Conservation (phyloP, 179 eudicot species). For the Spergularia azorica region DNA sequence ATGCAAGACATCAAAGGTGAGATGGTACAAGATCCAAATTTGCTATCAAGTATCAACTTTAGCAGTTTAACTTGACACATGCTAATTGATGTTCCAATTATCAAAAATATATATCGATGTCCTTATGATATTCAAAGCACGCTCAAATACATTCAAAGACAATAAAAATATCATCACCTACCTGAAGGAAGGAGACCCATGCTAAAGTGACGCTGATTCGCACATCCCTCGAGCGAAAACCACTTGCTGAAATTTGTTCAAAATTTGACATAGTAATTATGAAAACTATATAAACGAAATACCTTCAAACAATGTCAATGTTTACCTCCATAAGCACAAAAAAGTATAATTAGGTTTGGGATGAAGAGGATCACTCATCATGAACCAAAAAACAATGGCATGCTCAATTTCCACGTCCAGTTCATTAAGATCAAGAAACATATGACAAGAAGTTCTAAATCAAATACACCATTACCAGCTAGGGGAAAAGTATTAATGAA, state of each 20-base stretch:
- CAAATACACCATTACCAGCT: neutral
- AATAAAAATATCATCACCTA: constrained; percentile 30
- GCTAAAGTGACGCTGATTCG: constrained; percentile 84
- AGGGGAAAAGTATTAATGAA: neutral
- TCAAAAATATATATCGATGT: too few relatives aligned
- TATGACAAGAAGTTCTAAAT: neutral
- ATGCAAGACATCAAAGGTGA: constrained; percentile 3
- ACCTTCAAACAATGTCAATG: constrained; percentile 5
- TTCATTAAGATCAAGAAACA: constrained; percentile 5
- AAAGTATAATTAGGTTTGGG: neutral
- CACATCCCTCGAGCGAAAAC: constrained; percentile 62
- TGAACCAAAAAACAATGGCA: neutral
- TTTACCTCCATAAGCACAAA: constrained; percentile 1
- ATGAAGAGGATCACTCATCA: neutral
- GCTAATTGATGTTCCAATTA: too few relatives aligned
- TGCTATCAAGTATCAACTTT: too few relatives aligned
- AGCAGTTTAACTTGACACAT: too few relatives aligned
- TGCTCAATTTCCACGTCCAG: neutral
- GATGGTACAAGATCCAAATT: neutral
- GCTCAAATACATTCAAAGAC: neutral
- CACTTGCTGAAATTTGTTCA: constrained; percentile 70
- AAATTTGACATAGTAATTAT: constrained; percentile 10
- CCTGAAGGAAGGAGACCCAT: constrained; percentile 97
- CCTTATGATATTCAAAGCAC: too few relatives aligned
- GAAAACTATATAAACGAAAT: neutral